These are phyloP conservation scores for Dinochytrium kinnereticum DNA, from an alignment of 371 early-diverging fungal species.

Conservation along the genomic window DNA sequence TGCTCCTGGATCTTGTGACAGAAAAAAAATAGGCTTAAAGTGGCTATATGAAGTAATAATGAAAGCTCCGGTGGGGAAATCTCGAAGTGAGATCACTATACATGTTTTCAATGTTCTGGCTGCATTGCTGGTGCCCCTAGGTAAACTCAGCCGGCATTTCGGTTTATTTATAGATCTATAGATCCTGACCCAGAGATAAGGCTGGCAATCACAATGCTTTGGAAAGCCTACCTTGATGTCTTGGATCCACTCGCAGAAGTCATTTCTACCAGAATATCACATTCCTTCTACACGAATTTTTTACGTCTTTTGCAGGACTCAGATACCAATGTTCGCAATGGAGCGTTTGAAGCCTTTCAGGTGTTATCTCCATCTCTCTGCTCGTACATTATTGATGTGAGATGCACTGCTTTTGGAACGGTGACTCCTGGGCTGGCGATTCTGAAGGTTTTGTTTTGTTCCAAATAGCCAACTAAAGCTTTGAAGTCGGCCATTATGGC, in stretches of 20 bases:
- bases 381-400: no score
- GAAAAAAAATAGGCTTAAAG: no score
- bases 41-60: no score
- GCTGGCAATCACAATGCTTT: not conserved
- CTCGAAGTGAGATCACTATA: no score
- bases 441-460: no score
- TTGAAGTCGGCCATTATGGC: constrained; percentile 34
- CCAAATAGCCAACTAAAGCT: not conserved
- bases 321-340: not conserved
- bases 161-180: not conserved
- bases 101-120: no score
- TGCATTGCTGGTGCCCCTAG: not conserved
- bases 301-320: not conserved
- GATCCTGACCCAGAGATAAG: not conserved
- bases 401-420: no score
- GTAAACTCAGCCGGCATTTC: not conserved
- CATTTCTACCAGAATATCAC: no score
- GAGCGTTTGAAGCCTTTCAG: not conserved
- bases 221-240: not conserved
- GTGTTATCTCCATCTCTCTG: not conserved
- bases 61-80: no score
- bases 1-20: no score
- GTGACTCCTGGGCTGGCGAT: no score
- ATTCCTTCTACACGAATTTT: no score
- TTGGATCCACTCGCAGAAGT: not conserved